Percentiles rank a stretch among this genome's conserved stretches.
phyloP scores from a whole-genome alignment of 345 rosid species.

The Balakata baccata region DNA sequence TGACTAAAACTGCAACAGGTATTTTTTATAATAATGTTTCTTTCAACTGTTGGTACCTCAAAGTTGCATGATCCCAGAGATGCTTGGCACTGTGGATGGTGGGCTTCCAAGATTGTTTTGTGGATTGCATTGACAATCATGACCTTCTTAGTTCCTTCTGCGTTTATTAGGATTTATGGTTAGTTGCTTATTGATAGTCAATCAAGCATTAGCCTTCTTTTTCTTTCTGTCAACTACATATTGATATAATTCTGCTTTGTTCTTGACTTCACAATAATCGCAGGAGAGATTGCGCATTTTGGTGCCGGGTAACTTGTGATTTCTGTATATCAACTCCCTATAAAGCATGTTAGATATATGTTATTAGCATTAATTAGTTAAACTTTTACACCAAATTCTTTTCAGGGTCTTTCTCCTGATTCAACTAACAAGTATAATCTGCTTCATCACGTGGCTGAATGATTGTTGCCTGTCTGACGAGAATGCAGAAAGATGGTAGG shows the following conservation, averaged over 20 bases:
- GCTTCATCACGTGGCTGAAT: slow-evolving; percentile 84
- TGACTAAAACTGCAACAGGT: slow-evolving; percentile 37
- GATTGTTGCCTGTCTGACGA: slow-evolving; percentile 63
- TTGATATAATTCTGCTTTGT: neutral
- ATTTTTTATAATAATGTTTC: slow-evolving; percentile 72
- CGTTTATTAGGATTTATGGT: slow-evolving; percentile 73
- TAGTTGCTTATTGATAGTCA: slow-evolving; percentile 15
- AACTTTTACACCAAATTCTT: slow-evolving; percentile 10
- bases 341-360: neutral
- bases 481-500: slow-evolving; percentile 73
- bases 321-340: neutral
- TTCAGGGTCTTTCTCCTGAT: slow-evolving; percentile 90
- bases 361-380: neutral
- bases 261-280: slow-evolving; percentile 9
- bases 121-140: slow-evolving; percentile 61
- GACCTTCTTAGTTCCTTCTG: slow-evolving; percentile 69
- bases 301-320: slow-evolving; percentile 80
- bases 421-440: slow-evolving; percentile 59
- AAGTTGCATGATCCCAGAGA: slow-evolving; percentile 61
- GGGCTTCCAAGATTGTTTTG: slow-evolving; percentile 63
- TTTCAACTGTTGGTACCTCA: slow-evolving; percentile 62
- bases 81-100: slow-evolving; percentile 95
- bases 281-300: slow-evolving; percentile 95
- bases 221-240: neutral
- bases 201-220: neutral